phyloP scores from a whole-genome alignment of 805 yeast species.

The Lipomyces chichibuensis region DNA sequence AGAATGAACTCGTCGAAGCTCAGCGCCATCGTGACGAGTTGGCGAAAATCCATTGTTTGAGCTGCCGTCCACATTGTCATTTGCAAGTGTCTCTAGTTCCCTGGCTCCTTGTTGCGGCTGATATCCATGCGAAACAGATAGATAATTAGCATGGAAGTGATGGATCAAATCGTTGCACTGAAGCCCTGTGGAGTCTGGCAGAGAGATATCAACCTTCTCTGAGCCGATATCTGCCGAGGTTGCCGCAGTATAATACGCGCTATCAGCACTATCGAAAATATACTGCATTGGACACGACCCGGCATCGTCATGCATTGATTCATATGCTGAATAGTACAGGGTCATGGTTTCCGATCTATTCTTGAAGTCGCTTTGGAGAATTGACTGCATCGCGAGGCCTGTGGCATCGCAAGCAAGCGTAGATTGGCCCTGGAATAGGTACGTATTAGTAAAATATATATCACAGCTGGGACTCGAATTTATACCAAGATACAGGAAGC shows the following conservation, averaged over 20 bases:
- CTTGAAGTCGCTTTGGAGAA: neutral
- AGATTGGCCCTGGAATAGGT: neutral
- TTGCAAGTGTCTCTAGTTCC: neutral
- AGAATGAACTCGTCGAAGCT: slow-evolving; percentile 3
- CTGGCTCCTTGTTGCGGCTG: neutral
- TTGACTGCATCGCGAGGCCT: neutral
- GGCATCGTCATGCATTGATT: neutral
- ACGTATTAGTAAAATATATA: neutral
- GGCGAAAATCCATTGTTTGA: neutral
- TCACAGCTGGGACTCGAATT: neutral
- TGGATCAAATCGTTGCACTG: neutral
- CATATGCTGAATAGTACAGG: neutral
- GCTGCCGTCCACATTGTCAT: neutral
- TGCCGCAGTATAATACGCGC: neutral
- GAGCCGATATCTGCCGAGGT: neutral
- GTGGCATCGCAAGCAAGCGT: neutral
- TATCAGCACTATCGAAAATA: neutral
- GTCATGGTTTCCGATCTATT: neutral
- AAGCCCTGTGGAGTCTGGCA: neutral
- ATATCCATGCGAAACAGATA: neutral
- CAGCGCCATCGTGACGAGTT: neutral
- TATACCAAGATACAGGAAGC: neutral
- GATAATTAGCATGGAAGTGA: neutral
- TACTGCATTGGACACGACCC: neutral
- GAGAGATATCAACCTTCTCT: neutral